These are phyloP conservation scores for Eutypella sp. DNA, from an alignment of 2,329 filamentous ascomycete species.

Conservation along the genomic window DNA sequence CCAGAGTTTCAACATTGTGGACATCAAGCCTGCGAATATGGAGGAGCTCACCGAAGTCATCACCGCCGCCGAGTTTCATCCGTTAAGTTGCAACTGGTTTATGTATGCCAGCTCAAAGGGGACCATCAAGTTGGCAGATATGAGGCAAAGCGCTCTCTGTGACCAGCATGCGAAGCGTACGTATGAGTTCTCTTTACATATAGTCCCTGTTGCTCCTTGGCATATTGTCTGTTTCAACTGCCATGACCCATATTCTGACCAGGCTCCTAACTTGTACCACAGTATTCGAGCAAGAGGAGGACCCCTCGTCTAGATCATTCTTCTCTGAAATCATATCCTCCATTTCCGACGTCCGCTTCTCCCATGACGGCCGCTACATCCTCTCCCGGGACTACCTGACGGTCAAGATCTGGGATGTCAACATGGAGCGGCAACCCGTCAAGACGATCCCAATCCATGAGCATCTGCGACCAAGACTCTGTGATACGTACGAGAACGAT, in stretches of 20 bases:
- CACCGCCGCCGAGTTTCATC: constrained; percentile 96
- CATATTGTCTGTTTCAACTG: constrained; percentile 4
- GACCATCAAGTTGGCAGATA: constrained; percentile 97
- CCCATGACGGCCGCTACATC: constrained; percentile 92
- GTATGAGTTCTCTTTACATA: constrained; percentile 21
- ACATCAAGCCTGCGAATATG: constrained; percentile 99
- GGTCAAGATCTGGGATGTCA: constrained; percentile 99
- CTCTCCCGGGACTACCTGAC: constrained; percentile 96
- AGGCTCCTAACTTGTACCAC: constrained; percentile 19
- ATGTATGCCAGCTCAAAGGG: constrained; percentile 99
- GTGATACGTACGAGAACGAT: constrained; percentile 98
- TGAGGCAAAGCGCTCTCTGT: constrained; percentile 94
- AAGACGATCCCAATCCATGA: constrained; percentile 99
- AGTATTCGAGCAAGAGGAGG: constrained; percentile 99
- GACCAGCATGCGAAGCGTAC: constrained; percentile 93
- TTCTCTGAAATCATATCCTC: constrained; percentile 99
- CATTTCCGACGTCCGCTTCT: constrained; percentile 97
- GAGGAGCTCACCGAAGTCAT: constrained; percentile 99
- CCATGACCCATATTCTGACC: background rate
- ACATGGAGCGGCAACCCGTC: constrained; percentile 95
- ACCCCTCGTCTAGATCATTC: constrained; percentile 93
- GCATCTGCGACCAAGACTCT: constrained; percentile 86
- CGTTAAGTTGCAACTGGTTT: constrained; percentile 97
- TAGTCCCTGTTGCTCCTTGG: too few species aligned
- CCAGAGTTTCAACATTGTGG: constrained; percentile 99